Base-by-base conservation (phyloP, 768 basidiomycete species). In the Auricularia cornea region DNA sequence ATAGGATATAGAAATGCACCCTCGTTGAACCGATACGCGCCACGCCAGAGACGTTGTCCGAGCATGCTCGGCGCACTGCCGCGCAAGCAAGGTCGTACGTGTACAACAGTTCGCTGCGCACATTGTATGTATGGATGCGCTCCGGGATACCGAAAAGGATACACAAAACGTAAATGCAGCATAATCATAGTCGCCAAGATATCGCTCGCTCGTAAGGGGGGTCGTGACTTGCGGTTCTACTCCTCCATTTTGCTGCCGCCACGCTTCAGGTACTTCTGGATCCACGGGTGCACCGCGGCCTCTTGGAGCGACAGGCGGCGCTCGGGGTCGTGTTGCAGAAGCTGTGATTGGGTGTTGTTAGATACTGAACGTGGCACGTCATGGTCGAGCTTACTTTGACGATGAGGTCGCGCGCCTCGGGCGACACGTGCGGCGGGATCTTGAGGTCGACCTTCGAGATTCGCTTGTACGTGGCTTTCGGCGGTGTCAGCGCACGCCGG, bases 281-380 rank as follows among this genome's bases (percentile, higher is more conserved):
- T 88, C 93, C 95, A 98, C 11, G 93, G 92, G 70, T 96, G 94
- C 3, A 78, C 78, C 30, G 86, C 78, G 32, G 93, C 94, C 18
- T 93, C 86, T 0, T 76, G 72, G 29, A 97, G 80, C 0, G 93
- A 78, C 18, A 98, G 67, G 4, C 95, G 85, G 62, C 87, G 82
- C 67, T 86, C 81, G 0, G 94, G 90, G 28, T 91, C 86, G 66
- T 92, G 73, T 72, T 84, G 87, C 16, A 98, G 82, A 18, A 98
- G 84, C 96, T 98, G 67, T 32, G 18, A 67, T 51, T 83, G 2
- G 83, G 67, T 65, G 80, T 78, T 72, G 71, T 2, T 77, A 77
- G 28, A 80, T 72, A 14, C 74, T 74, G 3, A 72, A 32, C 3
- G 80, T 79, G 63, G 69, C 26, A 41, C 14, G n/a, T 40, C 51